A percentile compares a stretch with the other conserved stretches of the same genome.
Evolutionary conservation across 2,329 filamentous ascomycete genomes (phyloP).

Genomic region (Phaeoacremonium minimum): DNA sequence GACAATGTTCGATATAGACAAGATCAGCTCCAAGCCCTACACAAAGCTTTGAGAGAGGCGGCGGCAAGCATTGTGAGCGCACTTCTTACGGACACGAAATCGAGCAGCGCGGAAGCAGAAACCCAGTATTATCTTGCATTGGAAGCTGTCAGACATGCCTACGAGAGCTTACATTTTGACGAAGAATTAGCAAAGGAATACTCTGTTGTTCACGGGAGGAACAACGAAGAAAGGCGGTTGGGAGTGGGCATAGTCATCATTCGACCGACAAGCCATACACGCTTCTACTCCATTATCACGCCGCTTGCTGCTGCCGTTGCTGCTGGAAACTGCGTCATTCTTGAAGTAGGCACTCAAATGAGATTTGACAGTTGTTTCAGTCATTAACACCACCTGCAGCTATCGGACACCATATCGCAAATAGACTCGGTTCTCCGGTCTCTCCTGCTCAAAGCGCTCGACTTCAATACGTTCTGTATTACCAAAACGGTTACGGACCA

Average conservation of each 20-base stretch:
- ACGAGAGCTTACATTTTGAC: slow-evolving; percentile 20
- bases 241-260: slow-evolving; percentile 24
- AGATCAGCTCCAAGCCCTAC: slow-evolving; percentile 29
- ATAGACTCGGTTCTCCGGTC: slow-evolving; percentile 14
- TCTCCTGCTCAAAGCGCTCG: slow-evolving; percentile 15
- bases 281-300: slow-evolving; percentile 23
- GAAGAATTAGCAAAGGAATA: slow-evolving; percentile 23
- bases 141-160: slow-evolving; percentile 20
- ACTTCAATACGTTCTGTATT: slow-evolving; percentile 18
- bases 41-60: slow-evolving; percentile 21
- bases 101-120: slow-evolving; percentile 24
- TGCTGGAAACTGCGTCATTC: slow-evolving; percentile 27
- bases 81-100: slow-evolving; percentile 21
- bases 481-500: slow-evolving; percentile 12
- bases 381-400: no score
- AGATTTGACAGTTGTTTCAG: background rate
- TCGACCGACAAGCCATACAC: slow-evolving; percentile 21
- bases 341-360: slow-evolving; percentile 19
- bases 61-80: slow-evolving; percentile 22
- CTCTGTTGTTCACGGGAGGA: slow-evolving; percentile 16
- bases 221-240: slow-evolving; percentile 14
- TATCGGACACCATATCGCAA: slow-evolving; percentile 15
- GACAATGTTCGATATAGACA: slow-evolving; percentile 31
- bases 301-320: slow-evolving; percentile 27
- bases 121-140: slow-evolving; percentile 23